Percentiles rank a stretch among this genome's conserved stretches.
Evolutionary conservation across 495 filamentous ascomycete genomes (phyloP).

Genomic region (Staphylotrichum longicolle): DNA sequence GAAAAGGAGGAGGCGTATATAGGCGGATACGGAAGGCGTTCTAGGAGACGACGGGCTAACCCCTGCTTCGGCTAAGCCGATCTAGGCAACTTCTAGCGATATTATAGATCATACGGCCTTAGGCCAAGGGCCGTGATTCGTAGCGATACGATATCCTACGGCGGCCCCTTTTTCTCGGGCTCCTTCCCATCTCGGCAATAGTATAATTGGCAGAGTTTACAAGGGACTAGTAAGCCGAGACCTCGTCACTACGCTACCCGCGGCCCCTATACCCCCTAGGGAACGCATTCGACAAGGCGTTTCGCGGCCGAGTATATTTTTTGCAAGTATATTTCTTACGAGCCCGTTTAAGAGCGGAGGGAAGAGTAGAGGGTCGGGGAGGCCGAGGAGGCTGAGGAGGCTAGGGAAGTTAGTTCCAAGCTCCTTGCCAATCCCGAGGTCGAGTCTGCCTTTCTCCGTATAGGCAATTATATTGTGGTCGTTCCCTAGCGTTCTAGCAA

Average conservation of each 20-base stretch:
- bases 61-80: conserved; percentile 7
- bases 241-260: conserved; percentile 15
- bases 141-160: conserved; percentile 17
- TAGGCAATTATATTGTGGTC: conserved; percentile 25
- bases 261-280: conserved; percentile 7
- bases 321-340: conserved; percentile 10
- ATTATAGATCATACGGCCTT: conserved; percentile 8
- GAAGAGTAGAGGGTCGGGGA: conserved; percentile 13
- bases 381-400: background rate
- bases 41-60: conserved; percentile 5
- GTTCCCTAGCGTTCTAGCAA: conserved; percentile 19
- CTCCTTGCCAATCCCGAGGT: conserved; percentile 21
- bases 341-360: conserved; percentile 16
- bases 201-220: conserved; percentile 22
- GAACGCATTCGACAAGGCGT: conserved; percentile 11
- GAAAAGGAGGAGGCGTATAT: conserved; percentile 17
- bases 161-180: conserved; percentile 16
- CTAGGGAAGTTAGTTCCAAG: conserved; percentile 4
- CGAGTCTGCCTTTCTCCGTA: conserved; percentile 24
- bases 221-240: conserved; percentile 16
- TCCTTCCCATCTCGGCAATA: conserved; percentile 19
- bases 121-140: conserved; percentile 8
- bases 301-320: conserved; percentile 19
- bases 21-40: conserved; percentile 12
- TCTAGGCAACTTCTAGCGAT: conserved; percentile 10